phyloP scores from a whole-genome alignment of 139 green algal genomes.

The Yamagishiella unicocca region DNA sequence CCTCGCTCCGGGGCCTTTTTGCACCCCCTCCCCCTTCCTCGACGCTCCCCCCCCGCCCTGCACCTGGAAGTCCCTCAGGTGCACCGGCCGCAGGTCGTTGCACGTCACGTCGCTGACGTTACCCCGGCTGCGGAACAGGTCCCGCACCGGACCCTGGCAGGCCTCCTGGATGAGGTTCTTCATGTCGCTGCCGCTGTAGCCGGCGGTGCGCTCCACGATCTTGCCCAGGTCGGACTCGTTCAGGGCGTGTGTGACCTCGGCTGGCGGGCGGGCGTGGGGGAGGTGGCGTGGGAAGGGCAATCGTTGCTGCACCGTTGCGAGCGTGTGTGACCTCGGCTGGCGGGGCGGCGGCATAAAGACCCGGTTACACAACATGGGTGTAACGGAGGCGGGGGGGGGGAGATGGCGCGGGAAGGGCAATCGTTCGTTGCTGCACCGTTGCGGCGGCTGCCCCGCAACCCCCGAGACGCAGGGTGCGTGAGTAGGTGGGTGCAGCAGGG shows the following conservation, averaged over 20 bases:
- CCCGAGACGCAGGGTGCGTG: background rate
- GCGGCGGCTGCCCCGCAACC: background rate
- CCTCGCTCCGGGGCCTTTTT: background rate
- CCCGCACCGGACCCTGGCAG: conserved; percentile 69
- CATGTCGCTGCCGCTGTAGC: conserved; percentile 93
- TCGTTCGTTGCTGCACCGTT: background rate
- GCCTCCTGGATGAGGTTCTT: conserved; percentile 94
- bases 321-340: conserved; percentile 50
- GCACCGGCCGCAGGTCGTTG: conserved; percentile 79
- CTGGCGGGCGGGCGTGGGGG: background rate
- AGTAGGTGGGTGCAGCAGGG: background rate
- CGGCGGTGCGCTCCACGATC: conserved; percentile 58
- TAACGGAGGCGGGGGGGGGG: background rate
- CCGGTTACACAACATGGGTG: background rate
- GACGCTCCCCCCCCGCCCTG: too few relatives aligned
- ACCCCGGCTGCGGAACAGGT: conserved; percentile 34
- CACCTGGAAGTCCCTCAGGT: conserved; percentile 82
- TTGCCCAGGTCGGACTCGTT: conserved; percentile 78
- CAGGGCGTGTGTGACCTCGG: conserved; percentile 62
- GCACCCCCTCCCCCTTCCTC: background rate
- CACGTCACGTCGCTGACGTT: conserved; percentile 64
- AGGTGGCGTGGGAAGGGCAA: background rate
- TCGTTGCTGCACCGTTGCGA: too few relatives aligned
- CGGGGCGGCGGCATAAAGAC: background rate
- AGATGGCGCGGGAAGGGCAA: background rate